Evolutionary conservation across 345 rosid genomes (phyloP), one percentile per base, ranked within the genome.

Genomic region (Pugionium dolabratum): DNA sequence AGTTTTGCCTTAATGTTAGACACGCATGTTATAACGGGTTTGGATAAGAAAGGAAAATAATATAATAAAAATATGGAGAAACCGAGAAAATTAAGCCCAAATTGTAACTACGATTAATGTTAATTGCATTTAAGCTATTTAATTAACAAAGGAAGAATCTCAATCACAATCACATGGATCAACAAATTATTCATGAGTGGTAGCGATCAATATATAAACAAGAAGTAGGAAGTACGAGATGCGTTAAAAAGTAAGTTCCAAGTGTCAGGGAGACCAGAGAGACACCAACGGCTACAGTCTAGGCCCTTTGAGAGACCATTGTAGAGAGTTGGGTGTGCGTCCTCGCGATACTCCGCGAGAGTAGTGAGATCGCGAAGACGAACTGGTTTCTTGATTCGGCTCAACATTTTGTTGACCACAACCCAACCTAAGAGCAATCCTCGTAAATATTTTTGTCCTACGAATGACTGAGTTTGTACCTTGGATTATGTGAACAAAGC

Each of bases 281-380:
- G 80, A 71, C 99, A 94, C 99, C 97, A 89, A 66, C 89, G 98
- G 87, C 87, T 83, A 50, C 98, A 92, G 11, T 92, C 98, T 1
- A 56, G 64, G 7, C 75, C 79, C 5, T 57, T 51, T 10, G 62
- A 75, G 18, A 47, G 45, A 9, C 82, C 84, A 26, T 88, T 64
- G 59, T 84, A 88, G 0, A 61, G 66, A 0, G 86, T 75, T 1
- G 99, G 99, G 59, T 94, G 99, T 1, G 85, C 99, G 9, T 89
- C 96, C 67, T 80, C 86, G 30, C 91, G 63, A 35, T 75, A 82
- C 58, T 85, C 80, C 2, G 94, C 85, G 4, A 86, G 89, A 2
- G 39, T 9, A 0, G 99, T 90, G 25, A 94, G 64, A 65, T 94
- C 97, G 0, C 90, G 84, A 30, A 85, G 78, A 66, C 72, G 81